Base-by-base conservation (phyloP, 345 rosid genomes). In the Moricandia arvensis region DNA sequence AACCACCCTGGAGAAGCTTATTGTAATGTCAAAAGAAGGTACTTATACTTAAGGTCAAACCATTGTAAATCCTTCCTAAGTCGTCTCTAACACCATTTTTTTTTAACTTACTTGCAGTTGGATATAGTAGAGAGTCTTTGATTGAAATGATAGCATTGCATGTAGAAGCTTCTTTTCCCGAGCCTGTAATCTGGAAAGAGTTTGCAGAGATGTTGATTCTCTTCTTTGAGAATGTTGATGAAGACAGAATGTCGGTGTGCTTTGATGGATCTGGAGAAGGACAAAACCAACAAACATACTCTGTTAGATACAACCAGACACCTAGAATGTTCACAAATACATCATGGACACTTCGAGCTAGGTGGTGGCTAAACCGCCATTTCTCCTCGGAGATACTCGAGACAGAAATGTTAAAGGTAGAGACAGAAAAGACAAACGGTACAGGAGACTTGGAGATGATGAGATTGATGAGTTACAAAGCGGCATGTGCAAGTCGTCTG, bases 71-170 rank as follows among this genome's bases (percentile, higher is more conserved):
- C 58, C 8, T 49, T 8, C 53, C 21, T 10, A 11, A n/a, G 7
- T 21, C 1, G 21, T 43, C 17, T 15, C 58, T 47, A 34, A 31
- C 7, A 11, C 30, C 1, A 1, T 70, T 71, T 65, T 73, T 33
- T 34, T 64, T 58, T 18, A 33, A 21, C 24, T 21, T 21, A 21
- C 65, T 61, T 83, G 67, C 90, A 94, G 98, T 88, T 71, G 69
- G 79, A 30, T 94, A 86, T 51, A 58, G 74, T 71, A 61, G 78
- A 33, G 87, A 79, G 70, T 83, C 90, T 4, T 79, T 91, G 13
- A 8, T 87, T 63, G 92, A 87, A 82, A 89, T 90, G 95, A 87
- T 89, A 80, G 93, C 93, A 66, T 76, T 89, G 85, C 96, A 94
- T 82, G 75, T 91, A 80, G 96, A 91, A 76, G 91, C 89, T 70